Evolutionary conservation across 768 basidiomycete genomes (phyloP).

Genomic region (Phylloporus arenicola): DNA sequence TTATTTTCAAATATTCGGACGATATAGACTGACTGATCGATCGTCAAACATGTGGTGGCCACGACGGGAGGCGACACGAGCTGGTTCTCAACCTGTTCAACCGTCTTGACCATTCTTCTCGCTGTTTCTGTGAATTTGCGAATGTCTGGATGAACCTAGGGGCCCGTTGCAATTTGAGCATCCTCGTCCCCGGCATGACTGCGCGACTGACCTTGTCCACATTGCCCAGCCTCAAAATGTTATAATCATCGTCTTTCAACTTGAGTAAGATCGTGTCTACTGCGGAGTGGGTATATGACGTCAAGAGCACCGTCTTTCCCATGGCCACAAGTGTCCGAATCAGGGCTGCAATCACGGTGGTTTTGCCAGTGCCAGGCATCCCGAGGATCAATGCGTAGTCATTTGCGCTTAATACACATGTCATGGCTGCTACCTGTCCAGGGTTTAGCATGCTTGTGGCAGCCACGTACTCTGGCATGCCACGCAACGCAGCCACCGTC

Average conservation of each 20-base stretch:
- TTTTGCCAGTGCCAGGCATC: constrained; percentile 99
- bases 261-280: constrained; percentile 96
- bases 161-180: not conserved
- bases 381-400: constrained; percentile 93
- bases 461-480: constrained; percentile 28
- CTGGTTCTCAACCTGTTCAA: constrained; percentile 80
- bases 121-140: constrained; percentile 64
- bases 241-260: constrained; percentile 60
- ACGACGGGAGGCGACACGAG: constrained; percentile 88
- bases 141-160: constrained; percentile 78
- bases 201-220: constrained; percentile 66
- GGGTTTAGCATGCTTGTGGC: constrained; percentile 50
- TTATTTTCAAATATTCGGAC: not conserved
- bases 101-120: constrained; percentile 49
- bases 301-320: constrained; percentile 85
- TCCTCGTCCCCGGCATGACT: not conserved
- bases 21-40: constrained; percentile 74
- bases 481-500: constrained; percentile 11
- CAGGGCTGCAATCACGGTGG: constrained; percentile 86
- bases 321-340: constrained; percentile 71
- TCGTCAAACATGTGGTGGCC: constrained; percentile 89
- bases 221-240: constrained; percentile 83
- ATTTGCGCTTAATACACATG: constrained; percentile 66
- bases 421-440: constrained; percentile 68
- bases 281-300: constrained; percentile 95